phyloP scores from a whole-genome alignment of 768 basidiomycete genomes.

The Rhodotorula kratochvilovae region DNA sequence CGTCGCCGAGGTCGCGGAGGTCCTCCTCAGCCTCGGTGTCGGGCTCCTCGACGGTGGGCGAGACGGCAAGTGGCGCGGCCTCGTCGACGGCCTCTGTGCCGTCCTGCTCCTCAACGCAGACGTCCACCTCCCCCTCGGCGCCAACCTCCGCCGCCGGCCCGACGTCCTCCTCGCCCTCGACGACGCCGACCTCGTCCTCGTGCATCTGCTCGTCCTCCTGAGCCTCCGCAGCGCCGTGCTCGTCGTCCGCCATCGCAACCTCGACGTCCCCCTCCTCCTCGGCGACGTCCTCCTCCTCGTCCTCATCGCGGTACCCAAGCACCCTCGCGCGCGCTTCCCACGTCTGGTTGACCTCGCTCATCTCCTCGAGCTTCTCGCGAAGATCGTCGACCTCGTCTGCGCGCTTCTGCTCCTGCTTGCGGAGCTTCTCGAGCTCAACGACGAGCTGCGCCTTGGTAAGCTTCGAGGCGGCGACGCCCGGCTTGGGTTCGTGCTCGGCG shows the following conservation, averaged over 20 bases:
- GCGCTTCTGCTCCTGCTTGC: background rate
- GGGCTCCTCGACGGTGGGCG: too few species aligned
- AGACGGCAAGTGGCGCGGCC: too few species aligned
- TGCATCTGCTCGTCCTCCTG: too few species aligned
- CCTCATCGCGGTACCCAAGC: background rate
- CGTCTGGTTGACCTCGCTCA: background rate
- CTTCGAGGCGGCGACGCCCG: background rate
- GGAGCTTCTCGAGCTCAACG: background rate
- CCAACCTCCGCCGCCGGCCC: too few species aligned
- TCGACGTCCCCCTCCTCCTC: too few species aligned
- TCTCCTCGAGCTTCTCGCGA: background rate
- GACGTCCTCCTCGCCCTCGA: too few species aligned
- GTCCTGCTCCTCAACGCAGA: too few species aligned
- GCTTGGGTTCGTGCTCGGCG: background rate
- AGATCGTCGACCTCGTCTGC: background rate
- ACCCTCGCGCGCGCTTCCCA: background rate
- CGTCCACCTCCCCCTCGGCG: too few species aligned
- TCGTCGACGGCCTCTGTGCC: too few species aligned
- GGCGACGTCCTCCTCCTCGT: too few species aligned
- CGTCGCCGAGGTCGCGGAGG: background rate
- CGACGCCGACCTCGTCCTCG: too few species aligned
- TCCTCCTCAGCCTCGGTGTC: background rate
- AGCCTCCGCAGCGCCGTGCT: fast-evolving
- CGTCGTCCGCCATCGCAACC: too few species aligned
- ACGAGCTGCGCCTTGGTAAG: background rate